Evolutionary conservation across 352 stramenopile species (phyloP), one percentile per base, ranked within the genome.

Genomic region (Phytophthora quininea): DNA sequence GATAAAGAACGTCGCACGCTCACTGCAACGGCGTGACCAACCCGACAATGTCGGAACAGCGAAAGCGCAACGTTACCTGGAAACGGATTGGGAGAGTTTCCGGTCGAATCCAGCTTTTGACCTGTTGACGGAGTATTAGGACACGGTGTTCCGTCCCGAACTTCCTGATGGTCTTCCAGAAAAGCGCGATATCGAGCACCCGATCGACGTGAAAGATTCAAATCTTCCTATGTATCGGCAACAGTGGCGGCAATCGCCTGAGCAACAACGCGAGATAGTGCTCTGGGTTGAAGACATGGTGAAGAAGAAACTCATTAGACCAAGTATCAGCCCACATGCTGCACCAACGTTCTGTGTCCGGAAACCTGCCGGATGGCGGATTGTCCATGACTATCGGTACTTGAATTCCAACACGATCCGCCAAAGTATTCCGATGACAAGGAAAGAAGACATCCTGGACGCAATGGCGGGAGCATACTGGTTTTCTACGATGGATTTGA

Each of bases 341-440:
- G 27, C 27, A 4, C 68, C 68, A 5, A 71, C 60, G 1, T 68
- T 75, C 42, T 72, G 62, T 30, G 57, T 75, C 11, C 53, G 47
- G 10, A 71, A 74, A 32, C 30, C 62, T 6, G 51, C 51, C 3
- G 62, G 60, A 1, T 68, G 67, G 67, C 24, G 62, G 2, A 74
- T 74, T 29, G 54, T 74, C 19, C 67, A 74, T 30, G 67, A 58
- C 19, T 71, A 40, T 38, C 58, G 58, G 12, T 49, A 35, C 37
- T 32, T 66, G 12, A 35, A 38, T 29, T 8, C 43, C 2, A 46
- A 43, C n/a, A 53, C 33, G 3, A 33, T 63, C 6, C 30, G 32
- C 6, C 49, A 61, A 46, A 74, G 31, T 42, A 63, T 38, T 52
- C 60, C 33, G 40, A 53, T 53, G 33, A 71, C 62, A 12, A 5